Conservation (phyloP, 371 early-diverging fungal genomes). For the Mucor piriformis region DNA sequence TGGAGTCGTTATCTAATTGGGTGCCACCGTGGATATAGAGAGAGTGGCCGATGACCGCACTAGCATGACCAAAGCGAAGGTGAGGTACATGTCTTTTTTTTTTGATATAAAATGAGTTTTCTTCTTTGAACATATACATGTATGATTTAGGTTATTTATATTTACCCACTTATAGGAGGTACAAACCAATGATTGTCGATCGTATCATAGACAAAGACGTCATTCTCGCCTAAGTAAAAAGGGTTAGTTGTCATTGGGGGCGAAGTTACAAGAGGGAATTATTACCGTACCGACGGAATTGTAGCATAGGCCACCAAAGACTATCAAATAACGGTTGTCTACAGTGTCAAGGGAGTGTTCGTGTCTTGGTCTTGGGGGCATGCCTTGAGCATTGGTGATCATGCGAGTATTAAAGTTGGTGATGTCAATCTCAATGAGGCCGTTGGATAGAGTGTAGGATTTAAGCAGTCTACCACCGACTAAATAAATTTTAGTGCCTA, state of each 20-base stretch:
- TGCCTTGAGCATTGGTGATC: constrained; percentile 19
- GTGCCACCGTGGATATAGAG: constrained; percentile 51
- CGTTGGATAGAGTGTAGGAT: constrained; percentile 29
- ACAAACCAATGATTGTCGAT: constrained; percentile 32
- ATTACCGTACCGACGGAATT: constrained; percentile 35
- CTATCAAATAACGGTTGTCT: constrained; percentile 26
- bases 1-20: constrained; percentile 36
- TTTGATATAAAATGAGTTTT: background rate
- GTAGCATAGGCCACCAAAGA: constrained; percentile 44
- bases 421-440: constrained; percentile 27
- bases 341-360: constrained; percentile 37
- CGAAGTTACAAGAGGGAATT: no score
- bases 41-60: constrained; percentile 36
- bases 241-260: no score
- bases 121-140: background rate
- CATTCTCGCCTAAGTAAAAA: constrained; percentile 34
- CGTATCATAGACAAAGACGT: constrained; percentile 35
- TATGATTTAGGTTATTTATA: background rate
- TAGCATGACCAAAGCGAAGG: constrained; percentile 37
- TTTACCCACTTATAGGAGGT: constrained; percentile 38
- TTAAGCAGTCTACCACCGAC: constrained; percentile 32
- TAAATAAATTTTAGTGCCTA: constrained; percentile 28
- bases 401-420: constrained; percentile 9
- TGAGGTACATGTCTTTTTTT: constrained; percentile 23
- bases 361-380: constrained; percentile 35